Conservation (phyloP, 352 stramenopile species). For the Phytophthora tentaculata region DNA sequence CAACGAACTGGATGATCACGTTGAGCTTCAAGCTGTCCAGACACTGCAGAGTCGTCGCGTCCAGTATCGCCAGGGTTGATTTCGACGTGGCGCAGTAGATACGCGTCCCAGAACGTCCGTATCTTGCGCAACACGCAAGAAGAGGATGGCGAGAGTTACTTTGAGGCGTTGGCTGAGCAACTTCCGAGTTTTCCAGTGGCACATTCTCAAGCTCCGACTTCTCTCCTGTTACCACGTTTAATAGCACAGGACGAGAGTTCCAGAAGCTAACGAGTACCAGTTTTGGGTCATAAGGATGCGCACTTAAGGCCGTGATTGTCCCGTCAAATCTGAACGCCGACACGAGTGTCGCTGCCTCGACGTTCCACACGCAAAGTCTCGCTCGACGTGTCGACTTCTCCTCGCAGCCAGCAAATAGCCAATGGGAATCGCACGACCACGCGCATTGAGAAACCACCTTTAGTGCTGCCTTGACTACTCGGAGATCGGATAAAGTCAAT, state of each 20-base stretch:
- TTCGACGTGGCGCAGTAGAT: constrained; percentile 81
- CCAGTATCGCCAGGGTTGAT: constrained; percentile 64
- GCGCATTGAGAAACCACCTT: constrained; percentile 71
- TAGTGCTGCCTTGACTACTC: constrained; percentile 53
- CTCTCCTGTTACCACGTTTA: constrained; percentile 53
- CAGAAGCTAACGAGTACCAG: constrained; percentile 65
- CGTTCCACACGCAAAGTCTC: constrained; percentile 74
- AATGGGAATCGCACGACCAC: constrained; percentile 72
- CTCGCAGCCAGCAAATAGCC: constrained; percentile 71
- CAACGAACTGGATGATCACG: constrained; percentile 73
- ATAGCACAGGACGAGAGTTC: constrained; percentile 58
- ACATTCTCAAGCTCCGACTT: constrained; percentile 38
- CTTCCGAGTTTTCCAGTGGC: constrained; percentile 56
- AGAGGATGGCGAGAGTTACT: constrained; percentile 62
- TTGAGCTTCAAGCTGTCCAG: constrained; percentile 55
- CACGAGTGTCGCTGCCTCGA: constrained; percentile 59
- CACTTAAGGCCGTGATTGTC: constrained; percentile 58
- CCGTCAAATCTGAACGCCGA: constrained; percentile 66
- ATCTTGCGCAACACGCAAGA: constrained; percentile 59
- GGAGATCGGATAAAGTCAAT: constrained; percentile 57
- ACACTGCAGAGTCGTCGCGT: constrained; percentile 53
- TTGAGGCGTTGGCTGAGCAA: constrained; percentile 53
- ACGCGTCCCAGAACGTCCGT: constrained; percentile 51
- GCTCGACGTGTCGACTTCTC: constrained; percentile 65
- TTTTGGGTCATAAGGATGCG: constrained; percentile 60